A percentile compares a stretch with the other conserved stretches of the same genome.
Conservation (phyloP, 306 rosid genomes). For the Begonia loranthoides region DNA sequence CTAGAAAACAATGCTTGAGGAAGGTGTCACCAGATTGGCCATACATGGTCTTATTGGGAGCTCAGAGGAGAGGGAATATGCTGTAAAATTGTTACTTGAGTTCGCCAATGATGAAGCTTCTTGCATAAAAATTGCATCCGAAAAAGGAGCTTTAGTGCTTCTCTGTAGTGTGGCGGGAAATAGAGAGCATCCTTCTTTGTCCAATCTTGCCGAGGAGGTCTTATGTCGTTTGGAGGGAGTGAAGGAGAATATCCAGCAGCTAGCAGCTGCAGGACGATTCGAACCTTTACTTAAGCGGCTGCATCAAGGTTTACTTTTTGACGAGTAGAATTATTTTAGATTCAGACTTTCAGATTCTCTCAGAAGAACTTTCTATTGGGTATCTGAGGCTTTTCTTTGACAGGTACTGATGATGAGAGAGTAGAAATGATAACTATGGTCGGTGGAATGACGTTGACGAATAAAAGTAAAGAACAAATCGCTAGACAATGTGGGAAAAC, state of each 20-base stretch:
- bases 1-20: slow-evolving; percentile 46
- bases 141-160: slow-evolving; percentile 23
- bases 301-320: no score
- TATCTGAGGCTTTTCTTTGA: slow-evolving; percentile 12
- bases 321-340: no score
- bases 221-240: no score
- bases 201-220: no score
- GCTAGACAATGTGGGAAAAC: slow-evolving; percentile 34
- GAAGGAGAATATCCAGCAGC: no score
- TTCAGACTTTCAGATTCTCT: slow-evolving; percentile 3
- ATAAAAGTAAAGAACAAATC: slow-evolving; percentile 43
- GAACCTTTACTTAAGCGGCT: no score
- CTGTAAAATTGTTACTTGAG: slow-evolving; percentile 40
- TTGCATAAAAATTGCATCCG: slow-evolving; percentile 39
- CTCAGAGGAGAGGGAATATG: slow-evolving; percentile 47
- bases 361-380: slow-evolving; percentile 1
- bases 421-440: slow-evolving; percentile 43
- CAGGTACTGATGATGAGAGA: slow-evolving; percentile 40
- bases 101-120: slow-evolving; percentile 37
- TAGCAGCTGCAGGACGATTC: no score
- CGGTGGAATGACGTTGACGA: slow-evolving; percentile 46
- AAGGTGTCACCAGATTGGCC: slow-evolving; percentile 39
- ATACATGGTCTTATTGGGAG: slow-evolving; percentile 51
- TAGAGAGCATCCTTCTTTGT: no score
- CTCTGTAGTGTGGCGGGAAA: no score